A percentile compares a stretch with the other conserved stretches of the same genome.
Evolutionary conservation across 176 grass and related monocot genomes (phyloP).

Genomic region (Carex scoparia): DNA sequence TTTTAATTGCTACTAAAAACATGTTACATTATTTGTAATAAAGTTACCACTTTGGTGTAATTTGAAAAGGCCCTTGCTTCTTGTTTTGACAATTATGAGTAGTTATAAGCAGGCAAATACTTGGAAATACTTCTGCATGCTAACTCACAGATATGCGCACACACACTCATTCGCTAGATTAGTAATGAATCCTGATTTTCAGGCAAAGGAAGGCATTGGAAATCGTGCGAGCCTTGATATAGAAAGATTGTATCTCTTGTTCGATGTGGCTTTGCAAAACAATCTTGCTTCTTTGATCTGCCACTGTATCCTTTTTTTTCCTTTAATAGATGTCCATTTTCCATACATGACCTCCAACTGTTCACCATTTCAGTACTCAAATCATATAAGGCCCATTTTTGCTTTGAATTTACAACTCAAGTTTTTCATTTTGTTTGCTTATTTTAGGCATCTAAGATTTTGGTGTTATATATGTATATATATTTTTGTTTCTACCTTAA

Average conservation of each 20-base stretch:
- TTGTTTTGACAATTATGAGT: neutral
- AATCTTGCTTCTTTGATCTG: slow-evolving; percentile 86
- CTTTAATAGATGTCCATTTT: neutral
- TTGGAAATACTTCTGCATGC: neutral
- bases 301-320: slow-evolving; percentile 78
- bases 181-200: neutral
- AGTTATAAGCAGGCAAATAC: neutral
- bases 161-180: neutral
- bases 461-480: neutral
- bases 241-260: slow-evolving; percentile 69
- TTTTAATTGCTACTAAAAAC: neutral
- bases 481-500: slow-evolving; percentile 47
- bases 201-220: slow-evolving; percentile 54
- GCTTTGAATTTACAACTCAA: neutral
- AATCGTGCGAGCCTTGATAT: slow-evolving; percentile 59
- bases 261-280: slow-evolving; percentile 86
- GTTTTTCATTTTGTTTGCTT: slow-evolving; percentile 1
- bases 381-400: neutral
- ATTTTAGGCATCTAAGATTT: neutral
- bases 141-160: neutral
- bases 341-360: neutral
- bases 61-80: neutral
- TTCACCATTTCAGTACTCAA: neutral
- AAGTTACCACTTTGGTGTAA: neutral
- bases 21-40: neutral